Evolutionary conservation across 1,284 basidiomycete species (phyloP), one percentile per base, ranked within the genome.

Genomic region (Sparassis latifolia): DNA sequence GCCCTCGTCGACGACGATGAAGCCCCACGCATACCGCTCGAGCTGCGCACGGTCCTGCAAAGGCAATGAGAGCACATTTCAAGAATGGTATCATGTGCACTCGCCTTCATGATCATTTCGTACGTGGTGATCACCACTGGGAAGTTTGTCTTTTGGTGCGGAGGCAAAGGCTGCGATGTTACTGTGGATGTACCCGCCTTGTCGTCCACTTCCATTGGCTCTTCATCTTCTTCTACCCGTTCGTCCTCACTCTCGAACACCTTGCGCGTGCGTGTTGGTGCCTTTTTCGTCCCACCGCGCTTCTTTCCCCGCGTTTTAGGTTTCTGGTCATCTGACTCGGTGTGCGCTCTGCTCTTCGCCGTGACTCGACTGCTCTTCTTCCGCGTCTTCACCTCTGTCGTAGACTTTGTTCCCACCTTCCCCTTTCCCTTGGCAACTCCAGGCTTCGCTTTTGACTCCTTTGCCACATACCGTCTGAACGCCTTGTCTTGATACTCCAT

Each of bases 1-100:
- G 0, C 94, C 93, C 68, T 98, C 95, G 65, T 97, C 95, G 0
- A 97, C 94, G 48, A 97, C 89, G 58, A 97, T 91, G 62, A 92
- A 96, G 47, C 92, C 92, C 91, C 92, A 96, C 48, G 82, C 72
- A 62, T 87, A 86, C 47, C 78, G 76, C 3, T 78, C 70, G 33
- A 96, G 74, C 59, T 80, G 76, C 33, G 73, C 69, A 9, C 84
- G 77, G 63, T 97, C 93, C 55, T 79, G 84, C 58, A 20, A 20
- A 20, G 20, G 1, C 20, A 20, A 20, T 20, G 20, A 20, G 20
- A 20, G 20, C 20, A 20, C 20, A 20, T 20, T 20, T 20, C 20
- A 20, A 20, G 20, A 20, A 20, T 20, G 20, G 20, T 20, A 20
- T 20, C 20, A 20, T 20, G 20, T 20, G 20, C 20, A 20, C 20